Evolutionary conservation across 345 rosid genomes (phyloP), one percentile per base, ranked within the genome.

Genomic region (Boechera divaricarpa): DNA sequence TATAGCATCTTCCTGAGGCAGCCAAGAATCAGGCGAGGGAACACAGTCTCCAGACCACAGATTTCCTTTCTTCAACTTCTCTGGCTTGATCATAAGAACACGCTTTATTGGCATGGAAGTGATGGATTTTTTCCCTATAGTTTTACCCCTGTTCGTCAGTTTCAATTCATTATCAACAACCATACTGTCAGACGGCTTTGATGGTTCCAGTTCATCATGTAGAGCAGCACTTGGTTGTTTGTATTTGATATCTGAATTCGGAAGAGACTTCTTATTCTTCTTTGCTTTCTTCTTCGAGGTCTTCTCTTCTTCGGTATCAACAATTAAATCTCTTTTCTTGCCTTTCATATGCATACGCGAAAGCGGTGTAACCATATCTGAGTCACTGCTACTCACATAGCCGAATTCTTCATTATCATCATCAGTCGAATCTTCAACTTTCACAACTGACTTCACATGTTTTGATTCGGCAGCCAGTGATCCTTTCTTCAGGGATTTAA

Each of bases 1-100:
- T 80, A 93, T 71, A 67, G 99, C 98, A 85, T 96, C 99, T 86
- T 96, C 99, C 79, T 88, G 98, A 32, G 98, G 86, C 83, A 86
- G 82, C 99, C 99, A 96, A 72, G 82, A 81, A 85, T 91, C 98
- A 74, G 99, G 96, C 24, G 82, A 84, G 56, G 99, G 95, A 79
- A 91, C 93, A 83, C 92, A 91, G 70, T 93, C 99, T 77, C 89
- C 93, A 10, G 95, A 90, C 96, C 97, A 93, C 69, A 91, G 74
- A 81, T 91, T 93, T 47, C 96, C 96, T 77, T 89, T 96, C 82
- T 87, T 96, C 53, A 91, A 80, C 84, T 90, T 96, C 86, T 96
- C 99, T 10, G 94, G 89, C 83, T 85, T 93, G 84, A 96, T 89
- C 84, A 78, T 84, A 64, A 93, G 80, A 58, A 88, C 77, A 45